Evolutionary conservation across 2,329 filamentous ascomycete species (phyloP).

Genomic region (Fusarium nisikadoi): DNA sequence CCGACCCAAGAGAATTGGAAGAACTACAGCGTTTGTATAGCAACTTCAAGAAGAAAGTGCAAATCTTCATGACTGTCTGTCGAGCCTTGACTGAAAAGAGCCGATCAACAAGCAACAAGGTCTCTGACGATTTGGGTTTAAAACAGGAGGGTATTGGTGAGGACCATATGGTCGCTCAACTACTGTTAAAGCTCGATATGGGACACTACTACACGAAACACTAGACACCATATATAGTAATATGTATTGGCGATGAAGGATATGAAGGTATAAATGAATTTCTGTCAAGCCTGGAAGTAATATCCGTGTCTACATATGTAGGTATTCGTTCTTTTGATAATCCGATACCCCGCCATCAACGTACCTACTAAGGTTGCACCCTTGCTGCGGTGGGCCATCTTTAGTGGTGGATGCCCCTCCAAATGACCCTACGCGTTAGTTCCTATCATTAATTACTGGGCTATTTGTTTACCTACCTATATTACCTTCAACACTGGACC

Average conservation of each 20-base stretch:
- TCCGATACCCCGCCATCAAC: conserved; percentile 25
- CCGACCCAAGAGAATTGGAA: conserved; percentile 11
- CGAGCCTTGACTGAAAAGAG: conserved; percentile 73
- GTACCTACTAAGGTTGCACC: not conserved
- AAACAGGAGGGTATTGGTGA: conserved; percentile 52
- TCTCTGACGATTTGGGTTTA: conserved; percentile 47
- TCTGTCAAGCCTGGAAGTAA: not conserved
- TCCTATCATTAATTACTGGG: not conserved
- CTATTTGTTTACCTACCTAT: not conserved
- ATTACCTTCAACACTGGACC: conserved; percentile 5
- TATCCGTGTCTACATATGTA: not conserved
- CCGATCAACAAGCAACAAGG: conserved; percentile 48
- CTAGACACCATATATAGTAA: conserved; percentile 5
- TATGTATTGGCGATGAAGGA: not conserved
- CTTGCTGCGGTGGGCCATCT: not conserved
- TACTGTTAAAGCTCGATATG: conserved; percentile 78
- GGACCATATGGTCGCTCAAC: conserved; percentile 73
- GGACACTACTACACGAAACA: conserved; percentile 68
- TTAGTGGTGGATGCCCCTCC: conserved; percentile 9
- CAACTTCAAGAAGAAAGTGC: conserved; percentile 76
- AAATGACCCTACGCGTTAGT: conserved; percentile 17
- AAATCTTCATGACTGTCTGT: conserved; percentile 79
- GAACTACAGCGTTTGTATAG: conserved; percentile 64
- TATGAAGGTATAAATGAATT: not conserved
- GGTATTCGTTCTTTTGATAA: not conserved